Conservation (phyloP, 768 basidiomycete genomes). For the Lactarius evosmus region DNA sequence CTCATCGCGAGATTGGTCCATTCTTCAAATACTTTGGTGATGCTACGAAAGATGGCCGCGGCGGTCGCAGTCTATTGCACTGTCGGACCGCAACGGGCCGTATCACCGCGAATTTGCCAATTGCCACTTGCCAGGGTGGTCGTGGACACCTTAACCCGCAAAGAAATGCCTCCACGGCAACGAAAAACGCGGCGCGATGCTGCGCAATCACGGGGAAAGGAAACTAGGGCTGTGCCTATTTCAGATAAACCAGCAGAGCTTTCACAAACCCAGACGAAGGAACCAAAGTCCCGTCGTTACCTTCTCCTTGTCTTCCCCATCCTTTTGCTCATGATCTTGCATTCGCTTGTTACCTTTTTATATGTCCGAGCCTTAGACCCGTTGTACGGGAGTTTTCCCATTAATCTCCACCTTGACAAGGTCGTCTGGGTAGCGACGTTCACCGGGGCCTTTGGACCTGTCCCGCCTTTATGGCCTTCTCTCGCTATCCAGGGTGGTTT, state of each 20-base stretch:
- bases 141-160: neutral
- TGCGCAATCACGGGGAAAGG: conserved; percentile 1
- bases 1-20: conserved; percentile 17
- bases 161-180: conserved; percentile 23
- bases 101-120: neutral
- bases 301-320: conserved; percentile 32
- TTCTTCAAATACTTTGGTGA: neutral
- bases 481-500: conserved; percentile 41
- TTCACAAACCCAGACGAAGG: neutral
- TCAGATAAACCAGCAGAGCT: neutral
- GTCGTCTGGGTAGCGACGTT: conserved; percentile 37
- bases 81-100: conserved; percentile 10
- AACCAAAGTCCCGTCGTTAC: conserved; percentile 9
- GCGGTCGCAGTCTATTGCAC: neutral
- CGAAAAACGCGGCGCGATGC: conserved; percentile 20
- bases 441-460: conserved; percentile 37
- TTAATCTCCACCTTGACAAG: conserved; percentile 47
- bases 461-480: conserved; percentile 35
- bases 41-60: neutral
- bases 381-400: conserved; percentile 61
- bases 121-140: neutral
- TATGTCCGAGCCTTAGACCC: conserved; percentile 67
- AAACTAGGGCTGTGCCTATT: neutral
- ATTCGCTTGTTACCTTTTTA: conserved; percentile 58
- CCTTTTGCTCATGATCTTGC: conserved; percentile 31